Base-by-base conservation (phyloP, 2,329 filamentous ascomycete species). In the Aspergillus felis region DNA sequence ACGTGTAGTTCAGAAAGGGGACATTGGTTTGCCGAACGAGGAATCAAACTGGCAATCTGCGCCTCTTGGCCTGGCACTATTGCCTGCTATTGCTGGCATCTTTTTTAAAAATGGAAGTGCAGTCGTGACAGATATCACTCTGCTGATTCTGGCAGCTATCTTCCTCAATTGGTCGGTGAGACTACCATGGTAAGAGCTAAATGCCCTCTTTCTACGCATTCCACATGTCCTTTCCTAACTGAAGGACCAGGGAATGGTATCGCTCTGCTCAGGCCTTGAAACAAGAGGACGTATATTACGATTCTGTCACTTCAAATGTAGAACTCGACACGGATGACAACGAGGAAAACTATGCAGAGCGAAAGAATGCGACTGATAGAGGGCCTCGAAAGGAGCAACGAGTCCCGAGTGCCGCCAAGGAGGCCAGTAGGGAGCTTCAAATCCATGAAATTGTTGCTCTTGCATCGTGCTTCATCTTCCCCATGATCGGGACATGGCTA, bases 121-220 rank as follows among this genome's bases (percentile, higher is more conserved):
- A 0, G 82, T 97, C 60, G 85, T 92, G 55, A 96, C 92, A 0
- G 93, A 97, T 73, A 76, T 96, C 28, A 88, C 94, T 66, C 79
- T 97, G 35, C 77, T 97, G 32, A 86, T 84, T 2, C 75, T 97
- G 60, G 90, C 90, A 2, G 90, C 88, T 4, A 83, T 97, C 48
- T 95, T 97, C 68, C 79, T 97, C 60, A 92, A 96, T 71, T 97
- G 92, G 91, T 92, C 90, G 51, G 88, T 97, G 47, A 88, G 91
- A 56, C 81, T 94, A 64, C 93, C 93, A 65, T 97, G 93, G 92
- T 92, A 78, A 71, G 83, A 65, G 47, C 53, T 20, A 53, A 58
- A 51, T 35, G 46, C n/a, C n/a, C 54, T 55, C 51, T 46, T 55
- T 57, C 53, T 54, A 57, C 22, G 20, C 22, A 42, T 49, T 51